Evolutionary conservation across 116 monocot genomes (phyloP).

Genomic region (Trichopus zeylanicus): DNA sequence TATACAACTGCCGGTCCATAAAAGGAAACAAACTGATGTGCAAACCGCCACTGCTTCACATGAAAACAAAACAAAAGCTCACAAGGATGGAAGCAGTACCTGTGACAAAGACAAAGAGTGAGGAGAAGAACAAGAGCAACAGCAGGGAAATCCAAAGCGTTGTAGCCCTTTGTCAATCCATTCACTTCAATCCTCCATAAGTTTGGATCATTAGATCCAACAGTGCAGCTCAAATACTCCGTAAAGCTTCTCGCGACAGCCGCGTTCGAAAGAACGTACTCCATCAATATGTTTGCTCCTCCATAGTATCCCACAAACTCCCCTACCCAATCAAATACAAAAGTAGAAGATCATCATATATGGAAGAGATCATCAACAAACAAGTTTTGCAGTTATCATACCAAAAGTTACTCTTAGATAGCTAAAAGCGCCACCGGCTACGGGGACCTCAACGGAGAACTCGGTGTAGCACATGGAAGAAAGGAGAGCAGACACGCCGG

Average conservation of each 20-base stretch:
- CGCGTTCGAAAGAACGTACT: slow-evolving; percentile 59
- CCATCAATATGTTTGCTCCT: slow-evolving; percentile 65
- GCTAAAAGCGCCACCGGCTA: slow-evolving; percentile 72
- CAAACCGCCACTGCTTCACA: not conserved
- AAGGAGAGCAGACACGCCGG: slow-evolving; percentile 55
- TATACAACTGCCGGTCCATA: too few relatives aligned
- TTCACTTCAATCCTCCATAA: slow-evolving; percentile 47
- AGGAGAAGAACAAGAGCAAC: slow-evolving; percentile 43
- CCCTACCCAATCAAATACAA: too few relatives aligned
- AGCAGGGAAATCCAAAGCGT: slow-evolving; percentile 45
- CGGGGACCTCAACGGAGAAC: slow-evolving; percentile 60
- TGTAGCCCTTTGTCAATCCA: slow-evolving; percentile 44
- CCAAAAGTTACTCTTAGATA: slow-evolving; percentile 73
- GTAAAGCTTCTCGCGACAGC: slow-evolving; percentile 54
- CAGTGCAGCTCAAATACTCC: slow-evolving; percentile 39
- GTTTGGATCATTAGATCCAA: slow-evolving; percentile 24
- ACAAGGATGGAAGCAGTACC: slow-evolving; percentile 17
- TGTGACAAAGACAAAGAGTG: slow-evolving; percentile 40
- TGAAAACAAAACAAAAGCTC: not conserved
- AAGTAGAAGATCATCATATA: too few relatives aligned
- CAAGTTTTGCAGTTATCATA: too few relatives aligned
- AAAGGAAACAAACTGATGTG: slow-evolving; percentile 2
- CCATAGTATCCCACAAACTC: slow-evolving; percentile 70
- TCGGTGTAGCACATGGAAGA: slow-evolving; percentile 75
- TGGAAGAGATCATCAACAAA: too few relatives aligned